Evolutionary conservation across 2,329 filamentous ascomycete species (phyloP).

Genomic region (Mariannaea elegans): DNA sequence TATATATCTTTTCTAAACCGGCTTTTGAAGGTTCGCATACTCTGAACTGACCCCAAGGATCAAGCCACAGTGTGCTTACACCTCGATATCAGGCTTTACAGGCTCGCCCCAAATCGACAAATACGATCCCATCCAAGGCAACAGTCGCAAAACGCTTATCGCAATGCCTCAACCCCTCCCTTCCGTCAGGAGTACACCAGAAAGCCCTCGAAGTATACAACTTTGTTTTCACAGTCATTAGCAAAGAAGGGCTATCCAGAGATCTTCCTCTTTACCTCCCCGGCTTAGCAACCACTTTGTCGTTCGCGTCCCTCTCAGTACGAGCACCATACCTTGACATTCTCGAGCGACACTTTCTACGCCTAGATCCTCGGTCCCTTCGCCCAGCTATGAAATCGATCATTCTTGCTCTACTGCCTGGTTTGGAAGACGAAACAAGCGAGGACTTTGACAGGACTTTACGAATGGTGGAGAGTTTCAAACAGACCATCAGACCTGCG

Average conservation of each 20-base stretch:
- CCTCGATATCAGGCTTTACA: constrained; percentile 76
- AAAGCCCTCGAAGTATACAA: constrained; percentile 95
- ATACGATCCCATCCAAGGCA: constrained; percentile 81
- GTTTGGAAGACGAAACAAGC: constrained; percentile 93
- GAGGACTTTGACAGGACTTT: constrained; percentile 95
- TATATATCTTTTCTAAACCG: constrained; percentile 97
- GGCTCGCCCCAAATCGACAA: constrained; percentile 77
- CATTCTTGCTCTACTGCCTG: constrained; percentile 87
- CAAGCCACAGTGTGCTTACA: not conserved
- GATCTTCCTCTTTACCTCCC: constrained; percentile 91
- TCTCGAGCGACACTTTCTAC: constrained; percentile 81
- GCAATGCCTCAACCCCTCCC: constrained; percentile 91
- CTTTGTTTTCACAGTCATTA: constrained; percentile 87
- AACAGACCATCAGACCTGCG: constrained; percentile 68
- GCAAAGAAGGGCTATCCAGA: constrained; percentile 78
- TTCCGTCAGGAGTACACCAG: constrained; percentile 97
- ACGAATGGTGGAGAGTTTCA: constrained; percentile 80
- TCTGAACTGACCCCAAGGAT: not conserved
- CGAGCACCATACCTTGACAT: constrained; percentile 86
- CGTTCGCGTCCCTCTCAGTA: constrained; percentile 93
- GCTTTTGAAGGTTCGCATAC: constrained; percentile 76
- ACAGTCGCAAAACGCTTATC: constrained; percentile 89
- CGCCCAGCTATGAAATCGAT: constrained; percentile 91
- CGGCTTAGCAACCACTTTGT: constrained; percentile 86
- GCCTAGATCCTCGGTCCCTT: constrained; percentile 74